Evolutionary conservation across 805 yeast species (phyloP), one percentile per base, ranked within the genome.

Genomic region (Ogataea glucozyma): DNA sequence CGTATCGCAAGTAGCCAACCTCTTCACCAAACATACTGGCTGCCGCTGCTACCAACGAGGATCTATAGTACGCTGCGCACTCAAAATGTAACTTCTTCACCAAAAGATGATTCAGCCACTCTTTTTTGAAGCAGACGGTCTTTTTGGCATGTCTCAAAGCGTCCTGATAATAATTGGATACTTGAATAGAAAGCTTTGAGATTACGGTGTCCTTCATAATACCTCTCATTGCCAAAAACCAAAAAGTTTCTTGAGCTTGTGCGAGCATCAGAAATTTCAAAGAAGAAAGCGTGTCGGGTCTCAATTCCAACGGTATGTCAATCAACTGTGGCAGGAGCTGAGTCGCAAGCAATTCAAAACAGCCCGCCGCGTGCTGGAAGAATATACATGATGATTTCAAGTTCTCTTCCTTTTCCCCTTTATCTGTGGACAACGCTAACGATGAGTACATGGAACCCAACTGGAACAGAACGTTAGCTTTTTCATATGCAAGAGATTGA

Each of bases 241-340:
- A 89, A 38, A 84, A 79, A 10, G 79, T 73, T 57, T 90, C 97
- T 62, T 89, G 96, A 0, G 96, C 93, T 55, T 88, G 96, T 0
- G 95, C 93, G 29, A 85, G 57, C 77, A 78, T 76, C 26, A 88
- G 56, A 10, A 59, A 51, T 26, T 71, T 63, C 40, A 89, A 64
- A 13, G 81, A 68, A 10, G 67, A 63, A 8, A 85, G 54, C 0
- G 87, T 77, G 10, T 71, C 71, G 1, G 44, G 31, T 29, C 78
- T 78, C 12, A 86, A 62, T 40, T 79, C 88, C 21, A 69, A 48
- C 4, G 72, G 63, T 1, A 54, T 38, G 6, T 54, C 46, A 7
- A 41, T 37, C 18, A 62, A 46, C 13, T 47, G 52, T 8, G 57
- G 56, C 3, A 40, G 44, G 11, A 52, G 51, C 3, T 52, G 46